Base-by-base conservation (phyloP, 2,329 filamentous ascomycete genomes). In the Ophiostoma pallidulum region DNA sequence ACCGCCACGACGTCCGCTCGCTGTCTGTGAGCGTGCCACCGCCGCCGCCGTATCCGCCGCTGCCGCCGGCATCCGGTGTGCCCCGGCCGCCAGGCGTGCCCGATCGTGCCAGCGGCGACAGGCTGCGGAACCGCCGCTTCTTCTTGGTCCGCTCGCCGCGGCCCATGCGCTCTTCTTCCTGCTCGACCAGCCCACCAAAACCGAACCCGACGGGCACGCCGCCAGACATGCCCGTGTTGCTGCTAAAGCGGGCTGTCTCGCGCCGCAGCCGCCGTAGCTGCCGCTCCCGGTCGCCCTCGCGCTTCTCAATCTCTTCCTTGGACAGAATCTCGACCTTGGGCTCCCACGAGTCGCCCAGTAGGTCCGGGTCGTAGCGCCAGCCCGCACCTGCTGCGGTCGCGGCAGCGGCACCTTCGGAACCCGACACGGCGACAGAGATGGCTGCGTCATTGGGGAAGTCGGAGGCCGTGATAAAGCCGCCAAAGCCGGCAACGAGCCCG, bases 271-370 rank as follows among this genome's bases (percentile, higher is more conserved):
- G 77, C 50, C 92, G 77, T 33, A 96, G 84, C 65, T 97, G 88
- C 47, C 92, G 75, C 65, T 98, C 92, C 36, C 92, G 78, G 61
- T 98, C 92, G 44, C 88, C 88, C 65, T 98, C 92, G 24, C 92
- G 80, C 69, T 94, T 94, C 66, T 98, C 92, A 46, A 98, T 97
- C 61, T 98, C 92, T 58, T 98, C 92, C 58, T 95, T 94, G 33
- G 84, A 90, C 2, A 98, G 68, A 0, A 76, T 73, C 62, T 91
- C 86, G 8, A 92, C 74, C 68, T 86, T 87, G 7, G 86, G 84
- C 60, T 89, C 85, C 86, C 86, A 92, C 52, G 86, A 82, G 54
- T 86, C 83, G 8, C 78, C 90, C 4, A 97, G 74, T 50, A 88
- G 84, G 60, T 97, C 92, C 3, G 88, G 86, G 56, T 98, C 92